Evolutionary conservation across 345 rosid species (phyloP), one percentile per base, ranked within the genome.

Genomic region (Pseudoturritis turrita): DNA sequence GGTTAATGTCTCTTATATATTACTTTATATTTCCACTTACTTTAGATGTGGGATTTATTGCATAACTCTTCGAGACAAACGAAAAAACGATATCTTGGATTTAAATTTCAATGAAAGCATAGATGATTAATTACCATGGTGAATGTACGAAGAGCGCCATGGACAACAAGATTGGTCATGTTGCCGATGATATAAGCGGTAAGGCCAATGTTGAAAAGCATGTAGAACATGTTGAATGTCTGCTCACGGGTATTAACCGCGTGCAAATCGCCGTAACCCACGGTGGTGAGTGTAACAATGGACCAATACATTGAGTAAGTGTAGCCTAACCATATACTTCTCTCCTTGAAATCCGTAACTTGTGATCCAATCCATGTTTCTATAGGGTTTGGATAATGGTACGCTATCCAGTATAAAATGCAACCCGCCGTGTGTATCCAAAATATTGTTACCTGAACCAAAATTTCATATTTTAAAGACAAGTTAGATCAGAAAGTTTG

Each of bases 141-240:
- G 47, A 94, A 88, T 57, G 93, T 94, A 14, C 79, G 81, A 41
- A 81, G 74, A 4, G 93, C 87, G 3, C 83, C 64, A 63, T 87
- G 95, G 81, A 94, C 97, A n/a, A 94, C 68, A 37, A 94, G 97
- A 74, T 85, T 91, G 43, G 97, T 91, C 96, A 91, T 94, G 91
- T 87, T 91, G 62, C 96, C 97, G 13, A 91, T 94, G 46, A 91
- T 79, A 62, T 91, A 94, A 55, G 98, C 88, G 0, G 90, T 81
- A 79, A 94, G 96, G 18, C 93, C 91, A 53, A 91, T 91, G 81
- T 94, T 94, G 85, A 87, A 89, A 23, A 91, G 82, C 98, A 94
- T 91, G 72, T 94, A 91, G 31, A 83, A 17, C 86, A 86, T 83
- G 65, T 86, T 91, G 65, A 91, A 94, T n/a, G 82, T 18, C 80